These are phyloP conservation scores for Tylopilus sp. DNA, from an alignment of 1,284 basidiomycete genomes.

Conservation along the genomic window DNA sequence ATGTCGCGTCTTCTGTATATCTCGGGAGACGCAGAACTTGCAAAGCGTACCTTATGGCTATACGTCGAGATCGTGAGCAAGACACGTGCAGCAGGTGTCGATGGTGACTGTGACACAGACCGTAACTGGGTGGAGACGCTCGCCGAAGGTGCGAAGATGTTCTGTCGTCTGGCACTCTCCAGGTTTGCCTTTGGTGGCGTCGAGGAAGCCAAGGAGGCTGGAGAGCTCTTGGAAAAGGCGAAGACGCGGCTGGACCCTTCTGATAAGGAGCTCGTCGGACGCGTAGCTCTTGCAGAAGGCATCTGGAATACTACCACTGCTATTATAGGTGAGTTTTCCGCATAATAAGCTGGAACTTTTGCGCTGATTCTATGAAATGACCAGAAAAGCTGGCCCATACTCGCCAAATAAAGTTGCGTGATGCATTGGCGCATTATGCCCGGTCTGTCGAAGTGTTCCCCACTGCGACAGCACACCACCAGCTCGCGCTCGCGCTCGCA, in stretches of 20 bases:
- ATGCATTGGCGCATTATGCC: slow-evolving; percentile 70
- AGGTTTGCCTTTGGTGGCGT: slow-evolving; percentile 49
- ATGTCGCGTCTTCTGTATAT: slow-evolving; percentile 80
- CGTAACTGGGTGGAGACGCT: slow-evolving; percentile 77
- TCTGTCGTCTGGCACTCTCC: slow-evolving; percentile 63
- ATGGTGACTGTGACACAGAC: slow-evolving; percentile 68
- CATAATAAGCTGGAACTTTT: not conserved
- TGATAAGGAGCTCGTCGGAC: slow-evolving; percentile 62
- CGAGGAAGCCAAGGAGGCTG: slow-evolving; percentile 71
- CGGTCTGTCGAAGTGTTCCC: slow-evolving; percentile 66
- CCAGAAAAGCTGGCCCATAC: slow-evolving; percentile 74
- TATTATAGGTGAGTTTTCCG: slow-evolving; percentile 59
- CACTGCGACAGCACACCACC: slow-evolving; percentile 77
- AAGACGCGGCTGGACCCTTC: slow-evolving; percentile 59
- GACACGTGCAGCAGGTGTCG: slow-evolving; percentile 56
- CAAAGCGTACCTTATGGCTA: slow-evolving; percentile 80
- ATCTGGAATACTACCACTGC: slow-evolving; percentile 72
- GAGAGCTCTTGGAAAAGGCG: slow-evolving; percentile 65
- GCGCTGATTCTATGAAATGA: slow-evolving; percentile 9
- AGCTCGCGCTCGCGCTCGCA: slow-evolving; percentile 83
- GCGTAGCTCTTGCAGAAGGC: slow-evolving; percentile 74
- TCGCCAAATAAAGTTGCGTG: slow-evolving; percentile 68
- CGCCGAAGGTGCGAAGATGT: slow-evolving; percentile 79
- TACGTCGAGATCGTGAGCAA: slow-evolving; percentile 91
- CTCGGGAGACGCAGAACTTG: slow-evolving; percentile 72